Evolutionary conservation across 257 asterid species (phyloP).

Genomic region (Nemophila menziesii): DNA sequence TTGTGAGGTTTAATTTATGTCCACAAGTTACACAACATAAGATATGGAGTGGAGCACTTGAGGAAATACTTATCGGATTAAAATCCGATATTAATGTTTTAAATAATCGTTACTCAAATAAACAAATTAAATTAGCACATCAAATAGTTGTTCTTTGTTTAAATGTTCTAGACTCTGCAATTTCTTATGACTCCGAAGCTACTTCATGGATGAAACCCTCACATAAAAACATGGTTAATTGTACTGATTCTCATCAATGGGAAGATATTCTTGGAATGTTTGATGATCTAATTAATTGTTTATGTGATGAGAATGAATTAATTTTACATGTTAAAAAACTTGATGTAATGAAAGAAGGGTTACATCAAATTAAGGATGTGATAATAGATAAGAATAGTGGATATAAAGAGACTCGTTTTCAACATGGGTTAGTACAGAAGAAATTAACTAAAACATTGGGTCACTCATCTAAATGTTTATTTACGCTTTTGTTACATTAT

Average conservation of each 20-base stretch:
- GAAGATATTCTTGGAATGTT: conserved; percentile 58
- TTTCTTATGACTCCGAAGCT: conserved; percentile 46
- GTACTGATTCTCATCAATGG: conserved; percentile 40
- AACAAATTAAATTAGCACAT: conserved; percentile 40
- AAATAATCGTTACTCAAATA: conserved; percentile 15
- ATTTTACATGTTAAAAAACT: conserved; percentile 39
- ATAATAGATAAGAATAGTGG: conserved; percentile 62
- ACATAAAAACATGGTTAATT: conserved; percentile 32
- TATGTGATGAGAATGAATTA: conserved; percentile 30
- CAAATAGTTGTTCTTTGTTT: conserved; percentile 48
- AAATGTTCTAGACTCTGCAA: conserved; percentile 37
- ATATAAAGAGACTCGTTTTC: conserved; percentile 51
- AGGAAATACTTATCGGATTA: conserved; percentile 40
- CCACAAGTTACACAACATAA: conserved; percentile 70
- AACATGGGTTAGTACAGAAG: conserved; percentile 64
- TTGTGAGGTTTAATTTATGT: conserved; percentile 48
- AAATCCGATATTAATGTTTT: conserved; percentile 42
- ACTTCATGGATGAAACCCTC: conserved; percentile 84
- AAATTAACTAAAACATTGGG: conserved; percentile 56
- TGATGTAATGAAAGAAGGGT: conserved; percentile 72
- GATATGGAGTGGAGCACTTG: conserved; percentile 54
- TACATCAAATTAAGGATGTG: conserved; percentile 59
- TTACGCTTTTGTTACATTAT: conserved; percentile 57
- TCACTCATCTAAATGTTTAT: conserved; percentile 62
- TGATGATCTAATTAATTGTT: conserved; percentile 24